phyloP scores from a whole-genome alignment of 768 basidiomycete genomes.

The Dendrothele bispora region DNA sequence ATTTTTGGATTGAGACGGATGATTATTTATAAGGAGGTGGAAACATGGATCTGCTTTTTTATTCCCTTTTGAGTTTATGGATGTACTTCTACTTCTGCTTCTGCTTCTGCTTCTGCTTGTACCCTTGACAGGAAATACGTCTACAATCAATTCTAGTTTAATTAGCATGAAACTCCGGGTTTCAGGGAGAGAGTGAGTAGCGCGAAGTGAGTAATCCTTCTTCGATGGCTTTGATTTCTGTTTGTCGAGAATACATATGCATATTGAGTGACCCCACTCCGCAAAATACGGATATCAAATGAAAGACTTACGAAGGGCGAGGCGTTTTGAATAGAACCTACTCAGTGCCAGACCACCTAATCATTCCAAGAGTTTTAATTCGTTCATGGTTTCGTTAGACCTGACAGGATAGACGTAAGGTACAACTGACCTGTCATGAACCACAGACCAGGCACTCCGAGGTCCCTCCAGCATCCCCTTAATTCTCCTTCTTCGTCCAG shows the following conservation, averaged over 20 bases:
- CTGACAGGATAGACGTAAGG: not conserved
- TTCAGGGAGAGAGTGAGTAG: too few species aligned
- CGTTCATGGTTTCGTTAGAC: not conserved
- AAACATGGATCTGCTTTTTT: too few species aligned
- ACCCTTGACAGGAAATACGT: too few species aligned
- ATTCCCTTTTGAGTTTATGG: too few species aligned
- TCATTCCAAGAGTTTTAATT: not conserved
- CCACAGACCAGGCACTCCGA: constrained; percentile 59
- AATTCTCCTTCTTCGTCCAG: constrained; percentile 66
- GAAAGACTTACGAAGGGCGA: constrained; percentile 60
- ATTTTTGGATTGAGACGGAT: not conserved
- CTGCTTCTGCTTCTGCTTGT: too few species aligned
- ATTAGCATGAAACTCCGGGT: too few species aligned
- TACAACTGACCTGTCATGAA: constrained; percentile 51
- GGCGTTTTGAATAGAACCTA: constrained; percentile 66
- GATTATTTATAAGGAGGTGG: too few species aligned
- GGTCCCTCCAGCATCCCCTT: constrained; percentile 45
- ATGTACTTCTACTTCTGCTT: too few species aligned
- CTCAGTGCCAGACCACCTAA: constrained; percentile 58
- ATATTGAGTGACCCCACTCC: not conserved
- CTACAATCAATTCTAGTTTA: too few species aligned
- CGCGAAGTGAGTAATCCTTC: constrained; percentile 42
- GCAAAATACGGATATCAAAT: not conserved
- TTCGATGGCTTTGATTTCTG: constrained; percentile 73
- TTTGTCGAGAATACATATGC: too few species aligned